Conservation (phyloP, 1,284 basidiomycete genomes). For the Lignosus rhinocerotis region DNA sequence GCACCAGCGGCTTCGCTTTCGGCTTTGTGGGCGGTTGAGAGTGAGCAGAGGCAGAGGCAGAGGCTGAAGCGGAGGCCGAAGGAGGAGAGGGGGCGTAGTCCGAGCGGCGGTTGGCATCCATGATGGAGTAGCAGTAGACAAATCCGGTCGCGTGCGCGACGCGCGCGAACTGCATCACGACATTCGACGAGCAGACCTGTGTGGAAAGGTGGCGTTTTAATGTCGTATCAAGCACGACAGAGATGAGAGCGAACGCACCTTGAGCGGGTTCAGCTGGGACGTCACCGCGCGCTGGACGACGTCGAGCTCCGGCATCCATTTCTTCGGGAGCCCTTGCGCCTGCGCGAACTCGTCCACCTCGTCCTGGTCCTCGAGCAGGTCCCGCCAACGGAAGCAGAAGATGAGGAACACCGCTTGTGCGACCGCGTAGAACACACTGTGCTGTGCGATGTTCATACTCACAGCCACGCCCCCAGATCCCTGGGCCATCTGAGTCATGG, state of each 20-base stretch:
- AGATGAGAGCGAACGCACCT: slow-evolving; percentile 47
- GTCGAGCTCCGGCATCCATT: slow-evolving; percentile 86
- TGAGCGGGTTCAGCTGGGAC: slow-evolving; percentile 88
- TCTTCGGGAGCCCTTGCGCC: slow-evolving; percentile 40
- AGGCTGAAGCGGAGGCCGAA: slow-evolving; percentile 4
- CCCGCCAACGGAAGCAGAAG: slow-evolving; percentile 98
- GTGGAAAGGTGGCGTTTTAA: neutral
- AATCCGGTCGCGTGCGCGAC: slow-evolving; percentile 92
- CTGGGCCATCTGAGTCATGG: slow-evolving; percentile 36
- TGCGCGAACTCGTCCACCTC: slow-evolving; percentile 46
- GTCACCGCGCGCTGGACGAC: slow-evolving; percentile 83
- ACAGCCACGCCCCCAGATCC: slow-evolving; percentile 32
- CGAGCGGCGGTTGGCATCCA: slow-evolving; percentile 79
- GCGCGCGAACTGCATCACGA: slow-evolving; percentile 94
- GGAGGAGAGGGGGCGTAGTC: slow-evolving; percentile 39
- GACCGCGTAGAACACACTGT: slow-evolving; percentile 90
- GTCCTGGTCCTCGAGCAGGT: slow-evolving; percentile 67
- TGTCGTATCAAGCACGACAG: neutral
- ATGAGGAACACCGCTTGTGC: slow-evolving; percentile 94
- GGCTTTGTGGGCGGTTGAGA: slow-evolving; percentile 13
- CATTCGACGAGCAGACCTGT: slow-evolving; percentile 86
- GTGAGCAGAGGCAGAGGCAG: too few relatives aligned
- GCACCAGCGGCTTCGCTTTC: slow-evolving; percentile 36
- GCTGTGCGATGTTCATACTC: slow-evolving; percentile 45
- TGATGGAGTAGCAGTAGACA: slow-evolving; percentile 92